Conservation (phyloP, 345 rosid species). For the Populus pruinosa region DNA sequence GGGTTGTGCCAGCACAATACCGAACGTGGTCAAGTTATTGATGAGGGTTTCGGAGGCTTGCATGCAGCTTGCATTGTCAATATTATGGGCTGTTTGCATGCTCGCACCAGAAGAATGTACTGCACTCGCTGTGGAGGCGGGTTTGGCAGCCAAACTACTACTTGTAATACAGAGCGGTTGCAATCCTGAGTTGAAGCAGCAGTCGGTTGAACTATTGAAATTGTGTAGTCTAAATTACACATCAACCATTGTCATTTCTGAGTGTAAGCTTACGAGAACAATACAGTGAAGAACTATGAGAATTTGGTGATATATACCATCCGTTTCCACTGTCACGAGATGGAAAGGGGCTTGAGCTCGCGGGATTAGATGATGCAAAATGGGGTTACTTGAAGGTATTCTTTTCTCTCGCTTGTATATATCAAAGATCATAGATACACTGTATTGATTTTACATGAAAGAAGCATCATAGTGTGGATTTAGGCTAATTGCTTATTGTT, state of each 20-base stretch:
- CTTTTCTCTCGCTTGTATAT: conserved; percentile 23
- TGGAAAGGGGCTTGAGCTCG: conserved; percentile 9
- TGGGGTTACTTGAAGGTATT: conserved; percentile 2
- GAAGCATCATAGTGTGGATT: conserved; percentile 19
- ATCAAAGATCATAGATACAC: conserved; percentile 3
- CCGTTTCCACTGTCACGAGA: not conserved
- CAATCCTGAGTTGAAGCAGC: conserved; percentile 25
- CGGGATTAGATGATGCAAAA: conserved; percentile 1
- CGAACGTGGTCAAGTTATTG: conserved; percentile 27
- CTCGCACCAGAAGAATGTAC: conserved; percentile 32
- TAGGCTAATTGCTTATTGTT: conserved; percentile 14
- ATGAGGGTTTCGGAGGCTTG: conserved; percentile 33
- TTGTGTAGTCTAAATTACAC: conserved; percentile 31
- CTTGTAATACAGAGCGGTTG: conserved; percentile 34
- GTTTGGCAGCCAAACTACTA: conserved; percentile 31
- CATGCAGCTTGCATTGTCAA: conserved; percentile 24
- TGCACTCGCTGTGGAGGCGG: conserved; percentile 31
- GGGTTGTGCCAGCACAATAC: conserved; percentile 28
- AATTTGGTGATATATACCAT: conserved; percentile 14
- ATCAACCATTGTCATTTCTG: conserved; percentile 25
- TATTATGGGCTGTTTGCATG: conserved; percentile 29
- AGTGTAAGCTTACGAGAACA: conserved; percentile 33
- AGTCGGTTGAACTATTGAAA: conserved; percentile 30
- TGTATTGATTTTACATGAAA: conserved; percentile 7
- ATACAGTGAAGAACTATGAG: conserved; percentile 22